phyloP scores from a whole-genome alignment of 345 rosid genomes.

The Rhodamnia argentea region DNA sequence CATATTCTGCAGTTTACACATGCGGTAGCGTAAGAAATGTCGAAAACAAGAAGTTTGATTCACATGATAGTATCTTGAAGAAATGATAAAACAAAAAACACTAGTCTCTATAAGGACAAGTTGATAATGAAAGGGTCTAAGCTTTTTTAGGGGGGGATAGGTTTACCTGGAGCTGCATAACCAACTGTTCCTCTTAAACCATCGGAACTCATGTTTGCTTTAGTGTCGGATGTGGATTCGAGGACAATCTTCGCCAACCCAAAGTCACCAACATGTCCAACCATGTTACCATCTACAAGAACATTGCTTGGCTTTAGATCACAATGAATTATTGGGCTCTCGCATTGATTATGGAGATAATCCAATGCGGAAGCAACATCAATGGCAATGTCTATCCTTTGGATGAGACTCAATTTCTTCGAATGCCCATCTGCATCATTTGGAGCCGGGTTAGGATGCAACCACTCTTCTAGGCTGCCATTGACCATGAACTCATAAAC shows the following conservation, averaged over 20 bases:
- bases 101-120: not conserved
- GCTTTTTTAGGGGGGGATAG: too few relatives aligned
- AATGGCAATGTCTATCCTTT: not conserved
- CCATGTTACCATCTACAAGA: not conserved
- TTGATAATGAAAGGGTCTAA: too few relatives aligned
- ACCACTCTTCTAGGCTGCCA: not conserved
- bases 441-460: not conserved
- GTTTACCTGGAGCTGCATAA: not conserved
- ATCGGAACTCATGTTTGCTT: not conserved
- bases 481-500: not conserved
- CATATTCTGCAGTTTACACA: not conserved
- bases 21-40: not conserved
- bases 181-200: not conserved
- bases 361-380: not conserved
- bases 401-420: not conserved
- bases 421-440: not conserved
- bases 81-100: not conserved
- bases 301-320: not conserved
- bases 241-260: not conserved
- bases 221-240: rapidly evolving
- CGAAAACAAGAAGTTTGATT: too few relatives aligned
- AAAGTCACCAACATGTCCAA: not conserved
- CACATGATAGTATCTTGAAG: not conserved
- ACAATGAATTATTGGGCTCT: not conserved
- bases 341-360: not conserved